Evolutionary conservation across 1,284 basidiomycete genomes (phyloP), one percentile per base, ranked within the genome.

Genomic region (Sphagnurus paluster): DNA sequence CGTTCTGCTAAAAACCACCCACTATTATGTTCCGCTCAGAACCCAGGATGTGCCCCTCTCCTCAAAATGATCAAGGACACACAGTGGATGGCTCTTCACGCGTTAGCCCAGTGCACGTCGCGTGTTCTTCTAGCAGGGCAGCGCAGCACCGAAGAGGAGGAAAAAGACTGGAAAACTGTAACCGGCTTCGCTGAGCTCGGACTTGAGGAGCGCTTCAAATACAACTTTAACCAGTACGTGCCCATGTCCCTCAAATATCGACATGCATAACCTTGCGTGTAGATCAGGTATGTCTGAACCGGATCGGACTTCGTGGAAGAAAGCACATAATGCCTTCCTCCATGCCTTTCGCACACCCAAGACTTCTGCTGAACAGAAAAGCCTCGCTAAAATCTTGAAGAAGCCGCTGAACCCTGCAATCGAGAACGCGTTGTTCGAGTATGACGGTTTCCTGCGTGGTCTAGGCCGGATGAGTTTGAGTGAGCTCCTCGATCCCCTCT

Each of bases 401-500:
- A 81, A 78, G 51, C 75, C 80, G 0, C 56, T 86, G 4, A 74
- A 72, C 0, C 65, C 72, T 14, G 74, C 78, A 7, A 64, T 88
- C 25, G 70, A 72, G 13, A 66, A 71, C 19, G 76, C 77, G 19
- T 68, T 93, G 33, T 92, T 94, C 66, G 76, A 77, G 16, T 90
- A 86, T 56, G 79, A 87, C 52, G 79, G 77, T 1, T 93, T 92
- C 63, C 68, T 90, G 25, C 74, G 76, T 32, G 77, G 84, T 0
- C 66, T 94, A n/a, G 90, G 91, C 0, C 75, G 87, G 36, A 90
- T 92, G 79, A 90, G 81, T 55, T 77, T 95, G 43, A 95, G 87
- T 89, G 48, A 47, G 80, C 72, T 5, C 40, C n/a, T 32, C 4
- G 33, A n/a, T 34, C 45, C 24, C 44, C 14, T 28, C 35, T 42